A percentile compares a stretch with the other conserved stretches of the same genome.
These are phyloP conservation scores for Ploettnerulaceae sp. DNA, from an alignment of 2,329 filamentous ascomycete genomes.

Conservation along the genomic window DNA sequence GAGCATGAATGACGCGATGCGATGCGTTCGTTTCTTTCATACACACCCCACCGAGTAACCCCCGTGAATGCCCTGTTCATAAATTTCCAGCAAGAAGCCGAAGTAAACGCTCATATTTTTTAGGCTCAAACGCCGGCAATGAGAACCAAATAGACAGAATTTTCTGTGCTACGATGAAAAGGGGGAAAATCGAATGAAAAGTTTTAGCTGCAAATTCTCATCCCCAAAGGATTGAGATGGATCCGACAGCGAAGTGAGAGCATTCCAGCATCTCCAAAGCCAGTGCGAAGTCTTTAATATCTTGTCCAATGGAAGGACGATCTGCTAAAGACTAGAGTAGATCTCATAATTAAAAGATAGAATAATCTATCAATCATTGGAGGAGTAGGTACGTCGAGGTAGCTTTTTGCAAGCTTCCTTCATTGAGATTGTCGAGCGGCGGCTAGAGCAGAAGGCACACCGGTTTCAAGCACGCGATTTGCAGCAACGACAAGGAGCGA, in stretches of 20 bases:
- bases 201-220: conserved; percentile 12
- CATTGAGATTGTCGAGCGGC: background rate
- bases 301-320: conserved; percentile 20
- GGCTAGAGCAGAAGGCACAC: conserved; percentile 8
- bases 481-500: conserved; percentile 38
- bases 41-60: conserved; percentile 9
- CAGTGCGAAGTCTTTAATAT: conserved; percentile 11
- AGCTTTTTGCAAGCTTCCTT: background rate
- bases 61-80: conserved; percentile 6
- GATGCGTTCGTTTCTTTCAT: conserved; percentile 8
- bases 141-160: conserved; percentile 12
- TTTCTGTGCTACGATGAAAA: conserved; percentile 9
- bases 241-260: conserved; percentile 24
- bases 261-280: conserved; percentile 32
- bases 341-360: conserved; percentile 22
- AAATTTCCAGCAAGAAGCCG: conserved; percentile 9
- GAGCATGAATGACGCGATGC: conserved; percentile 2
- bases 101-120: conserved; percentile 13
- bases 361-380: conserved; percentile 10
- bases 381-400: conserved; percentile 3
- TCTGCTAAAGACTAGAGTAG: conserved; percentile 23
- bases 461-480: conserved; percentile 31
- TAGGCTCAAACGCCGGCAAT: conserved; percentile 24
- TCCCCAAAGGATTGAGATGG: conserved; percentile 9
- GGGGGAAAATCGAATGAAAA: conserved; percentile 16